Evolutionary conservation across 805 yeast genomes (phyloP).

Genomic region (Zygotorulaspora danielsina): DNA sequence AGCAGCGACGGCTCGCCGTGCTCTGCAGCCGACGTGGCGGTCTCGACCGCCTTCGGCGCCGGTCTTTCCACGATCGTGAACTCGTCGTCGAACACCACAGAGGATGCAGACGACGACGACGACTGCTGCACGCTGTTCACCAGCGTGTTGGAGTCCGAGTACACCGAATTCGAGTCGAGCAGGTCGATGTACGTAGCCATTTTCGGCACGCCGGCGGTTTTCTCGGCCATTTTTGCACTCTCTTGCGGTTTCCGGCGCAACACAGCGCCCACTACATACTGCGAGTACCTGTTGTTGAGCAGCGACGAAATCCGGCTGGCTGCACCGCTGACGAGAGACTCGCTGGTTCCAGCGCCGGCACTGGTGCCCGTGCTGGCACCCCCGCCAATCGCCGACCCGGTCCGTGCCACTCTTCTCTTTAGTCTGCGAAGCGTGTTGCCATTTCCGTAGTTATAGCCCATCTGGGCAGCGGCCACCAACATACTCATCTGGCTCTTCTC

Average conservation of each 20-base stretch:
- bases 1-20: too few relatives aligned
- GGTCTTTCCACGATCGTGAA: background rate
- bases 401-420: background rate
- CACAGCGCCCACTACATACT: background rate
- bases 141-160: constrained; percentile 22
- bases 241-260: background rate
- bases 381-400: background rate
- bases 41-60: constrained; percentile 4
- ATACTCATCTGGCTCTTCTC: background rate
- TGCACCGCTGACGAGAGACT: background rate
- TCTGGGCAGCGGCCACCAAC: background rate
- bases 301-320: background rate
- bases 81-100: constrained; percentile 7
- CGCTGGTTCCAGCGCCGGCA: background rate
- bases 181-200: background rate
- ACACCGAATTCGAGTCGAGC: constrained; percentile 17
- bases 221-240: background rate
- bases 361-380: background rate
- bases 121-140: constrained; percentile 11
- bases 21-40: background rate
- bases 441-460: background rate
- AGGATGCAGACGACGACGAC: constrained; percentile 7
- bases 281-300: constrained; percentile 1
- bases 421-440: constrained; percentile 3
- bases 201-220: background rate